phyloP scores from a whole-genome alignment of 1,139 yeast genomes.

The Debaryomycetaceae sp. region DNA sequence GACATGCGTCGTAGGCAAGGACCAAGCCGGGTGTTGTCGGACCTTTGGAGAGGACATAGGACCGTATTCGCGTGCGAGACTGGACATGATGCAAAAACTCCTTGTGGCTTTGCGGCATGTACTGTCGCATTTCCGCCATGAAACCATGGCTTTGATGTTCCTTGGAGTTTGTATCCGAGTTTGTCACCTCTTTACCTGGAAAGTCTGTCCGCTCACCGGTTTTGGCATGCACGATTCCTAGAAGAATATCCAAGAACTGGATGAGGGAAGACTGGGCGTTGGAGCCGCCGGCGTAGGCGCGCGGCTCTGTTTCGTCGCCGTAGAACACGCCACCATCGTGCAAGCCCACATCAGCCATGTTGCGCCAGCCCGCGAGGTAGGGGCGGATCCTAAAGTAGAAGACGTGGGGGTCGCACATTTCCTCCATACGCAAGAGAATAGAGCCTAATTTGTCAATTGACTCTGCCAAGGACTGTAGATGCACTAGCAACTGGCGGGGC shows the following conservation, averaged over 20 bases:
- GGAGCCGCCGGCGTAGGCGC: slow-evolving; percentile 78
- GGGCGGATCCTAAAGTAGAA: slow-evolving; percentile 84
- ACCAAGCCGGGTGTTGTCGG: slow-evolving; percentile 42
- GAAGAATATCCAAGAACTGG: slow-evolving; percentile 71
- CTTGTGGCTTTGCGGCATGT: slow-evolving; percentile 84
- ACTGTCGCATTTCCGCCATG: slow-evolving; percentile 71
- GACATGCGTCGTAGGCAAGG: slow-evolving; percentile 76
- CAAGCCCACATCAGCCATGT: slow-evolving; percentile 81
- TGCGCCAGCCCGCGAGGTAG: slow-evolving; percentile 87
- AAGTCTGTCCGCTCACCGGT: slow-evolving; percentile 48
- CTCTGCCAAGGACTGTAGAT: slow-evolving; percentile 61
- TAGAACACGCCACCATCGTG: slow-evolving; percentile 65
- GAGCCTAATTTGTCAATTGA: slow-evolving; percentile 67
- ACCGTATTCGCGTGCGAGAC: slow-evolving; percentile 47
- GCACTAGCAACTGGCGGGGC: slow-evolving; percentile 23
- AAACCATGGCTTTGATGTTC: slow-evolving; percentile 19
- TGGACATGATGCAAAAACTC: slow-evolving; percentile 56
- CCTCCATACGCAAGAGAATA: slow-evolving; percentile 74
- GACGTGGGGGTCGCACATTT: slow-evolving; percentile 89
- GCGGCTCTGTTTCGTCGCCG: slow-evolving; percentile 51
- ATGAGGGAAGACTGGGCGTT: slow-evolving; percentile 88
- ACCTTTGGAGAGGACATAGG: slow-evolving; percentile 41
- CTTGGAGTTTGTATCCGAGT: neutral
- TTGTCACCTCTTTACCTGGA: slow-evolving; percentile 8
- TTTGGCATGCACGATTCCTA: slow-evolving; percentile 68